Base-by-base conservation (phyloP, 2,329 filamentous ascomycete species). In the Ceratocystis lukuohia region DNA sequence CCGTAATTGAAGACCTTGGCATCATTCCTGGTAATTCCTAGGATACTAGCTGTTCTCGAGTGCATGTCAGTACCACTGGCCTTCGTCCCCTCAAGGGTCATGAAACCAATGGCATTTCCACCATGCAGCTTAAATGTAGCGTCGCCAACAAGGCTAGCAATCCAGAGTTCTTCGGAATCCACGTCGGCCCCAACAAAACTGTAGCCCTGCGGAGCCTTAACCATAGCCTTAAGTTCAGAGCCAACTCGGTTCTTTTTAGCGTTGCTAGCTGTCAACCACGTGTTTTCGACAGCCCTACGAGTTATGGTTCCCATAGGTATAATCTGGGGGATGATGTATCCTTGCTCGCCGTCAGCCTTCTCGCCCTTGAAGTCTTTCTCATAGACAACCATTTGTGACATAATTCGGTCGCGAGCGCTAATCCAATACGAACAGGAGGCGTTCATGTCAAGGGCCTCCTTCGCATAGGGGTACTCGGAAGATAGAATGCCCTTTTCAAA, bases 361-460 rank as follows among this genome's bases (percentile, higher is more conserved):
- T 50, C 71, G 37, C 67, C 67, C 46, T 67, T 66, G 28, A 70
- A 61, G 46, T 95, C 86, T 44, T 86, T 80, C 68, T 91, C 81
- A 73, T 96, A 96, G 0, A 99, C 88, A 1, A 96, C 92, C 81
- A 97, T 89, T 73, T 99, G 94, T n/a, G 87, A 89, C 81, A 79
- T 93, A 75, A 99, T 99, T 62, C 94, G 82, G 72, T 96, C 91
- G 69, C 94, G 84, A 17, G 94, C 92, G 72, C 91, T 96, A 71
- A 99, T 97, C 94, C 95, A 99, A 76, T 99, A 99, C 0, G 93
- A 97, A 74, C 95, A 99, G 0, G 91, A 96, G 0, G 94, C 91
- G 71, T 99, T 99, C 94, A 99, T 99, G 71, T 97, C 89, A 56
- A 99, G 78, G 0, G 95, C 94, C 74, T 96, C 91, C 73, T 95